Evolutionary conservation across 768 basidiomycete species (phyloP).

Genomic region (Mycena kentingensis): DNA sequence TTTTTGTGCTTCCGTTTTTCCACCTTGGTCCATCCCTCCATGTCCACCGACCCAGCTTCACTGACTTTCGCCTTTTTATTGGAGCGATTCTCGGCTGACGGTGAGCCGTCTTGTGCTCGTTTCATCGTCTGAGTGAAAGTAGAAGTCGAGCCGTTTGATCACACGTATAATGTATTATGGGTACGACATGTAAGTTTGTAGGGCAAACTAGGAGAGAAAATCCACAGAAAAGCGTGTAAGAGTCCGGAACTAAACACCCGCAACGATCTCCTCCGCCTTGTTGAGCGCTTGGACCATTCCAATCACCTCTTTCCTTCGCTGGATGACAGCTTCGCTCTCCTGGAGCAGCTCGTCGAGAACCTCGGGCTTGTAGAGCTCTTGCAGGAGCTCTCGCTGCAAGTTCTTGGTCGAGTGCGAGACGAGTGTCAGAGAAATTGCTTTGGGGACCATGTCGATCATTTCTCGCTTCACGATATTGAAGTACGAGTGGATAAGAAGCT

Average conservation of each 20-base stretch:
- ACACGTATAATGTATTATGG: no score
- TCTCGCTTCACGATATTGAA: constrained; percentile 99
- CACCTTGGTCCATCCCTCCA: constrained; percentile 64
- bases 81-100: constrained; percentile 23
- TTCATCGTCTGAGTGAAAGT: no score
- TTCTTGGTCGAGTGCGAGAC: constrained; percentile 94
- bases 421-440: constrained; percentile 88
- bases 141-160: no score
- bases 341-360: constrained; percentile 94
- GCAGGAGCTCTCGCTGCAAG: constrained; percentile 89
- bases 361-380: constrained; percentile 96
- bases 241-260: constrained; percentile 61
- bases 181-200: no score
- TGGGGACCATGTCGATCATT: constrained; percentile 99
- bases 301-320: constrained; percentile 90
- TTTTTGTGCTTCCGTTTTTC: constrained; percentile 77
- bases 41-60: constrained; percentile 20
- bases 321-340: constrained; percentile 89
- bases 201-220: not conserved
- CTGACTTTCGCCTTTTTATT: constrained; percentile 45
- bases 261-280: constrained; percentile 90
- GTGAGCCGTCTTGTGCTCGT: constrained; percentile 28
- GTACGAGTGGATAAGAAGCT: constrained; percentile 94
- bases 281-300: constrained; percentile 93
- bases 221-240: not conserved